phyloP scores from a whole-genome alignment of 73 alveolate genomes.

The Vitrella brassicaformis region DNA sequence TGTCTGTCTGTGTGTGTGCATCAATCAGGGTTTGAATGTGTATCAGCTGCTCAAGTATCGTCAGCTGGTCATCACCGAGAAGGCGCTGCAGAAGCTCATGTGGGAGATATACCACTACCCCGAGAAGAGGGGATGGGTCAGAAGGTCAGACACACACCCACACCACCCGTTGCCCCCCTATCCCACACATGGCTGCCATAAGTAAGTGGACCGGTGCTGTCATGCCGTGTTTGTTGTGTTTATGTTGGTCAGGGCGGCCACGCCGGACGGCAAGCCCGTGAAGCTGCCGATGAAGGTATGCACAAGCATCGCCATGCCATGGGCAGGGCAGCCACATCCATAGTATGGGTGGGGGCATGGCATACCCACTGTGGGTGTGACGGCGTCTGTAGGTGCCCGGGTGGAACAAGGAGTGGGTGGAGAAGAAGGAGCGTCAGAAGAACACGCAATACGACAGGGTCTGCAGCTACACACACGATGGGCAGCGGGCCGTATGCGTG shows the following conservation, averaged over 20 bases:
- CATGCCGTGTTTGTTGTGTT: no score
- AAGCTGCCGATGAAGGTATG: background rate
- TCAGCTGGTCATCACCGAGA: background rate
- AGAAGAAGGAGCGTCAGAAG: background rate
- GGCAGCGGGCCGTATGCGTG: no score
- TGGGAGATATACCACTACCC: background rate
- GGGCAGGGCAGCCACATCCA: background rate
- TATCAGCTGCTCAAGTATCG: no score
- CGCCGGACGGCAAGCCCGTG: background rate
- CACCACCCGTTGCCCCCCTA: no score
- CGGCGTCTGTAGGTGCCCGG: background rate
- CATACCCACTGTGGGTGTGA: background rate
- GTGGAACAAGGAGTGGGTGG: background rate
- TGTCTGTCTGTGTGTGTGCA: background rate
- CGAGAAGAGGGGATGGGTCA: background rate
- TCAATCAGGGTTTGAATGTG: background rate
- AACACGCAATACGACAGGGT: background rate
- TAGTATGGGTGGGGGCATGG: background rate
- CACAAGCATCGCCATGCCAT: no score
- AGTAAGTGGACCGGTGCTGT: no score
- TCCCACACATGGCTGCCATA: no score
- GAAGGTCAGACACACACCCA: no score
- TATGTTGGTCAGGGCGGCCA: background rate
- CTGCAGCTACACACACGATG: no score
- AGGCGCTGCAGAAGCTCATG: background rate